Conservation (phyloP, 371 early-diverging fungal genomes). For the Fennellomyces sp. region DNA sequence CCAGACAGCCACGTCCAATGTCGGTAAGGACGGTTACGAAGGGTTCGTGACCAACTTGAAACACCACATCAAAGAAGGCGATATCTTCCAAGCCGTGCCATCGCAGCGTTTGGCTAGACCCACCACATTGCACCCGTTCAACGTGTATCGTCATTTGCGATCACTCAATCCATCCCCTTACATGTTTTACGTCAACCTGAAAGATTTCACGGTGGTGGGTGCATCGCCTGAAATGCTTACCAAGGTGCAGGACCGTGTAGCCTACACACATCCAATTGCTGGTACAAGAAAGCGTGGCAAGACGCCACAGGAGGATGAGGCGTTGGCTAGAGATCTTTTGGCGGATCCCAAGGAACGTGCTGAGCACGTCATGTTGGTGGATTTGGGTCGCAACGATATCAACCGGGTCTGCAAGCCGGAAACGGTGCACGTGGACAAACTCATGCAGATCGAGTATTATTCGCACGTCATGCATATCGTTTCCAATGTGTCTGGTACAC, state of each 20-base stretch:
- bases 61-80: conserved; percentile 91
- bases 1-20: conserved; percentile 74
- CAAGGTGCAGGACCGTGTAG: conserved; percentile 85
- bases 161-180: conserved; percentile 98
- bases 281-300: conserved; percentile 93
- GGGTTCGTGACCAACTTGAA: conserved; percentile 86
- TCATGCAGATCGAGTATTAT: conserved; percentile 96
- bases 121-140: conserved; percentile 93
- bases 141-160: conserved; percentile 93
- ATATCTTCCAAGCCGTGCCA: conserved; percentile 97
- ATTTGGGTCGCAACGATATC: conserved; percentile 96
- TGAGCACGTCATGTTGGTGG: conserved; percentile 98
- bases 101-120: conserved; percentile 88
- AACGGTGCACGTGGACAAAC: conserved; percentile 90
- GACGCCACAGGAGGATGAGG: conserved; percentile 81
- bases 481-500: conserved; percentile 86
- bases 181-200: conserved; percentile 95
- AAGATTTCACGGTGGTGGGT: conserved; percentile 93
- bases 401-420: conserved; percentile 93
- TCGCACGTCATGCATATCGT: conserved; percentile 99
- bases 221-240: conserved; percentile 98
- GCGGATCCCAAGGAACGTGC: conserved; percentile 92
- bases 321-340: conserved; percentile 81
- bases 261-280: conserved; percentile 95
- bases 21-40: conserved; percentile 90